Conservation (phyloP, 2,329 filamentous ascomycete genomes). For the Ophiostoma sp. region DNA sequence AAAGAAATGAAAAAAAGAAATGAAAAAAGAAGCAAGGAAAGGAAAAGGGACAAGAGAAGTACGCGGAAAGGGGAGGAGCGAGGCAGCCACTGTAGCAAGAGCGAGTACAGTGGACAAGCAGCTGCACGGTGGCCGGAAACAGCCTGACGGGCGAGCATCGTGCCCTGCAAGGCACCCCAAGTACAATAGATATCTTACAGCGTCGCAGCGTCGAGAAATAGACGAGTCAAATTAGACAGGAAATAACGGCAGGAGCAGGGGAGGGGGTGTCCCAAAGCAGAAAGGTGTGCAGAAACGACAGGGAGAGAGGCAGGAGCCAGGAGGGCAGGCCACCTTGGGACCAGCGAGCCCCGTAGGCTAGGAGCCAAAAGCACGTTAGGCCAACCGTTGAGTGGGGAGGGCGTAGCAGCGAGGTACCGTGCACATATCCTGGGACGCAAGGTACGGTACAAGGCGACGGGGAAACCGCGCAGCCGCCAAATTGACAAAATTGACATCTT, state of each 20-base stretch:
- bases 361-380: constrained; percentile 12
- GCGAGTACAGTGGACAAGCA: neutral
- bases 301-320: constrained; percentile 17
- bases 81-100: neutral
- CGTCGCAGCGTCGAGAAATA: neutral
- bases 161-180: neutral
- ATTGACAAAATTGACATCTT: too few species aligned
- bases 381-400: neutral
- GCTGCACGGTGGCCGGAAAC: too few species aligned
- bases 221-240: constrained; percentile 18
- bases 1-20: constrained; percentile 13
- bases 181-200: neutral
- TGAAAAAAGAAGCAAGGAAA: constrained; percentile 14
- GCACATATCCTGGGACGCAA: constrained; percentile 1
- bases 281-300: constrained; percentile 18
- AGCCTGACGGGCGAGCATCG: too few species aligned
- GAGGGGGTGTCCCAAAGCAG: constrained; percentile 21
- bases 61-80: neutral
- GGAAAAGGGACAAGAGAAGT: neutral
- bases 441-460: neutral
- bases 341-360: neutral
- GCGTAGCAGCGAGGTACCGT: neutral
- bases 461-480: neutral
- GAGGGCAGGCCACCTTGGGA: neutral
- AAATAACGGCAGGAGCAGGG: constrained; percentile 19